phyloP scores from a whole-genome alignment of 2,329 filamentous ascomycete genomes.

The Sporothrix phasma region DNA sequence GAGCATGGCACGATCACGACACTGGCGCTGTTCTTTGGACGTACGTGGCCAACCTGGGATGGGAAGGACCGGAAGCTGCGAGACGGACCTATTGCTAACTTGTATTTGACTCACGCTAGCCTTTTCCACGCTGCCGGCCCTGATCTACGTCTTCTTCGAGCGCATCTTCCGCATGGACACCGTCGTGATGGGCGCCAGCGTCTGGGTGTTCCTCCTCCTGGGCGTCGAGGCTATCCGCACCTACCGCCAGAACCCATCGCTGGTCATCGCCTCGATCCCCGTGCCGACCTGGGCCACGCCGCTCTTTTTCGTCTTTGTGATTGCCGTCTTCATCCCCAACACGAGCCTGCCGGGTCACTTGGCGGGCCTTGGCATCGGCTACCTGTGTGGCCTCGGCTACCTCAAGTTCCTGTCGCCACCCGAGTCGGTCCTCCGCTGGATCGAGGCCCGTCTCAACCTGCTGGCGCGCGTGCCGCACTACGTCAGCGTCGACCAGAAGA shows the following conservation, averaged over 20 bases:
- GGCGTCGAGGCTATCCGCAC: slow-evolving; percentile 79
- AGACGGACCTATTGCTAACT: background rate
- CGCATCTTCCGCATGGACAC: slow-evolving; percentile 62
- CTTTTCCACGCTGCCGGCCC: slow-evolving; percentile 70
- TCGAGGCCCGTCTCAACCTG: slow-evolving; percentile 81
- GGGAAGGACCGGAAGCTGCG: background rate
- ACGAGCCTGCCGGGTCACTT: slow-evolving; percentile 81
- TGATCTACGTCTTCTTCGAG: slow-evolving; percentile 72
- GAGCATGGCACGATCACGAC: slow-evolving; percentile 86
- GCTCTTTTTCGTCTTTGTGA: slow-evolving; percentile 62
- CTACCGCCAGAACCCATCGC: slow-evolving; percentile 68
- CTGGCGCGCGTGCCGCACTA: slow-evolving; percentile 80
- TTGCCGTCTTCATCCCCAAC: slow-evolving; percentile 66
- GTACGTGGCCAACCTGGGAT: slow-evolving; percentile 45
- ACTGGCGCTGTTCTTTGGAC: slow-evolving; percentile 80
- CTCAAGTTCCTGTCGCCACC: slow-evolving; percentile 83
- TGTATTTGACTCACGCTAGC: slow-evolving; percentile 34
- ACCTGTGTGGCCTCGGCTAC: slow-evolving; percentile 82
- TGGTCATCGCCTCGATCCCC: slow-evolving; percentile 51
- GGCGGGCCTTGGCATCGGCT: slow-evolving; percentile 74
- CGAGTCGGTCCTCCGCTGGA: slow-evolving; percentile 76
- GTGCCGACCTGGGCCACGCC: slow-evolving; percentile 92
- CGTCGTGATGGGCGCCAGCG: slow-evolving; percentile 69
- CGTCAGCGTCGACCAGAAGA: slow-evolving; percentile 91
- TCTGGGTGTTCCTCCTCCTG: slow-evolving; percentile 88